phyloP scores from a whole-genome alignment of 805 yeast genomes.

The Barnettozyma sp. region DNA sequence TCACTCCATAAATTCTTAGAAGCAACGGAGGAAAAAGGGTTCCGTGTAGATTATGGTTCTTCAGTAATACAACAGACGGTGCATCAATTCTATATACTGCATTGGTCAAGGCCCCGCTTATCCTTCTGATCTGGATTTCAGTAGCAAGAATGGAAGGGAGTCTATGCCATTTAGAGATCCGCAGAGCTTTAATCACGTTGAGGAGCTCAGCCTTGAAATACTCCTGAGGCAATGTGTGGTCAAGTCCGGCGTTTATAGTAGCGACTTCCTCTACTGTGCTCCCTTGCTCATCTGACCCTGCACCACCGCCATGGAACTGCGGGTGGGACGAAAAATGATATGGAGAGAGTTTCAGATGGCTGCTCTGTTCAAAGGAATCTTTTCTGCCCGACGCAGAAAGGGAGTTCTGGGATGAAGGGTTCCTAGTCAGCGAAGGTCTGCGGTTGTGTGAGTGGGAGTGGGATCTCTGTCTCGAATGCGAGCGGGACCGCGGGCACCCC shows the following conservation, averaged over 20 bases:
- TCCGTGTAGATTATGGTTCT: conserved; percentile 29
- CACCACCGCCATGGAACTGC: conserved; percentile 2
- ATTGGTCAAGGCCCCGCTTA: conserved; percentile 91
- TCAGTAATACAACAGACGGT: conserved; percentile 31
- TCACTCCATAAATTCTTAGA: conserved; percentile 81
- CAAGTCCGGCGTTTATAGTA: conserved; percentile 52
- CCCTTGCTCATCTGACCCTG: background rate
- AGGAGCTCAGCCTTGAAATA: conserved; percentile 80
- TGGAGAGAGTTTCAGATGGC: conserved; percentile 6
- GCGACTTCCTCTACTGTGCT: conserved; percentile 28
- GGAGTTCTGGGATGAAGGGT: conserved; percentile 9
- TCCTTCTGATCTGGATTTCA: conserved; percentile 51
- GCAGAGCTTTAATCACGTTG: conserved; percentile 52
- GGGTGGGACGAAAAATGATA: conserved; percentile 9
- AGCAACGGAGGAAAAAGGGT: conserved; percentile 53
- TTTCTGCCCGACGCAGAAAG: no score
- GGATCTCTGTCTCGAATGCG: conserved; percentile 11
- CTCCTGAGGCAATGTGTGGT: conserved; percentile 72
- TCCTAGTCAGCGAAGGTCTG: conserved; percentile 16
- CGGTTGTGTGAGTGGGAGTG: conserved; percentile 7
- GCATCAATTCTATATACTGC: conserved; percentile 75
- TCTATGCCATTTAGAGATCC: conserved; percentile 73
- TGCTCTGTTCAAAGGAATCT: conserved; percentile 7
- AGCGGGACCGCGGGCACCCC: conserved; percentile 17
- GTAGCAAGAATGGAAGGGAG: conserved; percentile 31